Percentiles rank a stretch among this genome's conserved stretches.
phyloP scores from a whole-genome alignment of 1,139 yeast genomes.

The Diutina neorugosa region DNA sequence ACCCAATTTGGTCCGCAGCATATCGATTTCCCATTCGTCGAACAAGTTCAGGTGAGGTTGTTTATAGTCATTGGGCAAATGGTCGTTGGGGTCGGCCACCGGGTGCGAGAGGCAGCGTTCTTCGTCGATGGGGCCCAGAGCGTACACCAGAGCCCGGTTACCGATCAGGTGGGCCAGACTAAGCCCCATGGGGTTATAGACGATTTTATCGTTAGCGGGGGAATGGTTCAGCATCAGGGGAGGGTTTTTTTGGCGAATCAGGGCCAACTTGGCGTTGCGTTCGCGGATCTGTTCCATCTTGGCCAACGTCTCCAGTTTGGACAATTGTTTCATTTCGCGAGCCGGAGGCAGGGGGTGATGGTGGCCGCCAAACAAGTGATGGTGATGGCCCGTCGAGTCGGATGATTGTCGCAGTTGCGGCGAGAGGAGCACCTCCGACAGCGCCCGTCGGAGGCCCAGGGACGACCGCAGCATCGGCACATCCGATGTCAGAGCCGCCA shows the following conservation, averaged over 20 bases:
- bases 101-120: conserved; percentile 47
- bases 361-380: neutral
- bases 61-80: conserved; percentile 42
- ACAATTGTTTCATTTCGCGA: conserved; percentile 12
- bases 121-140: conserved; percentile 24
- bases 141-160: conserved; percentile 21
- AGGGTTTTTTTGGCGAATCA: conserved; percentile 12
- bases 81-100: conserved; percentile 56
- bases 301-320: conserved; percentile 29
- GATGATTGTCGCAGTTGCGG: neutral
- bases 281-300: conserved; percentile 24
- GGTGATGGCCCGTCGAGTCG: neutral
- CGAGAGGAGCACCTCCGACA: conserved; percentile 6
- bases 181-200: conserved; percentile 1
- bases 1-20: conserved; percentile 37
- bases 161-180: neutral
- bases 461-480: conserved; percentile 4
- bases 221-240: conserved; percentile 19
- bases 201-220: neutral
- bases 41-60: conserved; percentile 40
- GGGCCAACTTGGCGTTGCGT: conserved; percentile 22
- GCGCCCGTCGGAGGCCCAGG: conserved; percentile 7
- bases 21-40: conserved; percentile 48
- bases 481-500: conserved; percentile 2
- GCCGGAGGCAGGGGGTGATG: neutral